These are phyloP conservation scores for Trichoderma parareesei DNA, from an alignment of 495 filamentous ascomycete genomes.

Conservation along the genomic window DNA sequence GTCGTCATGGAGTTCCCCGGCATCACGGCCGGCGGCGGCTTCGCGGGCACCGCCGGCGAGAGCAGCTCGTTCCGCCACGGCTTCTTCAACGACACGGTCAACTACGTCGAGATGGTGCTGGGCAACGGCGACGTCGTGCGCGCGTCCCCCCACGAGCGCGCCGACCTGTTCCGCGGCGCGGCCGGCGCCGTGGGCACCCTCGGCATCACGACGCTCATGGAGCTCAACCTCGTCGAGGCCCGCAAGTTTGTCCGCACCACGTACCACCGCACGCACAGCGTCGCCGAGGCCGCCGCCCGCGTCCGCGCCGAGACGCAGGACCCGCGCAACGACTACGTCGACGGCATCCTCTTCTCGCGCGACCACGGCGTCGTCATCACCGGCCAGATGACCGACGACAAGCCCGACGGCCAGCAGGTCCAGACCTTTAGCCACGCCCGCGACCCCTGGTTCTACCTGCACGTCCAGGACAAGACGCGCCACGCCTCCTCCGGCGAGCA, in stretches of 20 bases:
- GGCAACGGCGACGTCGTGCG: constrained; percentile 43
- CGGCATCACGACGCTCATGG: constrained; percentile 47
- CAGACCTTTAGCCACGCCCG: constrained; percentile 38
- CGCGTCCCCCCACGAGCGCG: constrained; percentile 21
- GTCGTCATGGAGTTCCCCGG: constrained; percentile 57
- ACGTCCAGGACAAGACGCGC: constrained; percentile 30
- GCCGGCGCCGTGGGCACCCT: constrained; percentile 50
- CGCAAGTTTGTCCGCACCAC: constrained; percentile 47
- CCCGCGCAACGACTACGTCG: constrained; percentile 32
- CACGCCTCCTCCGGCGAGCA: constrained; percentile 5
- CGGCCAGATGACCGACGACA: constrained; percentile 41
- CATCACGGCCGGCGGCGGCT: constrained; percentile 57
- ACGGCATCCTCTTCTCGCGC: constrained; percentile 43
- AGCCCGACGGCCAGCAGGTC: constrained; percentile 19
- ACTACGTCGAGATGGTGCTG: constrained; percentile 52
- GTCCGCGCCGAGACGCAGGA: constrained; percentile 24
- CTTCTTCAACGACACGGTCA: constrained; percentile 49
- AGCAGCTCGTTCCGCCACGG: constrained; percentile 50
- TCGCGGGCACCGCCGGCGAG: constrained; percentile 53
- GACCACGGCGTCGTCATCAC: constrained; percentile 45
- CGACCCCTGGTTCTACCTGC: constrained; percentile 49
- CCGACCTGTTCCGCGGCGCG: constrained; percentile 48
- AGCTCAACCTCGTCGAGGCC: constrained; percentile 45
- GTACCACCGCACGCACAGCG: constrained; percentile 41
- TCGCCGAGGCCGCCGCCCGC: constrained; percentile 32